Base-by-base conservation (phyloP, 148 eudicot species). In the Cornus kousa region DNA sequence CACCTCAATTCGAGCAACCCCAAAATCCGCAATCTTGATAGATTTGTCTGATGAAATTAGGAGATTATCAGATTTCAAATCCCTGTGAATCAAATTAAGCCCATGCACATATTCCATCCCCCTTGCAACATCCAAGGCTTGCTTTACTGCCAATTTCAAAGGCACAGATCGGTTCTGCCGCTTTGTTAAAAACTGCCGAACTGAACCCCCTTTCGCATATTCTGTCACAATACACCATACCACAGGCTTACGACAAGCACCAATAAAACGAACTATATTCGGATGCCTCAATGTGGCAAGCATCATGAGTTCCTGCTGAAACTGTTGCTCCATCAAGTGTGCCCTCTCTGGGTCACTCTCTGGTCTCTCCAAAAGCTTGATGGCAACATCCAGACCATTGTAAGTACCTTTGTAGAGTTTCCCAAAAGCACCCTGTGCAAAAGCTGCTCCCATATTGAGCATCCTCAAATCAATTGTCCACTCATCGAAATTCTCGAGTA, bases 261-360 rank as follows among this genome's bases (percentile, higher is more conserved):
- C 99, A 83, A 96, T 91, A 74, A 96, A 96, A 24, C 99, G 88
- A 76, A 96, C 99, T 50, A 96, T 96, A 81, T 96, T 93, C 20
- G 95, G 91, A 87, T 96, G 99, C 87, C 82, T 93, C 85, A 96
- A 81, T 24, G 88, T 93, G 53, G 98, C 99, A 78, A 96, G 85
- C 99, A 96, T 96, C 98, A 89, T 93, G 32, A 96, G 98, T 79
- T 96, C 99, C 80, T 96, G 99, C 83, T 96, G 99, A 87, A 96
- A 96, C 77, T 93, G 99, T 81, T 96, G 98, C 87, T 96, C 99
- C 99, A 96, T 96, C 86, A 89, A 79, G 66, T 85, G 92, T 22
- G 95, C 98, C 86, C 93, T 86, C 31, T 96, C 98, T 5, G 48
- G 75, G 78, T 96, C 98, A 87, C 93, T 93, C 83, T 92, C 99